Conservation (phyloP, 1,139 yeast genomes). For the Saccharomycopsis hybrid region DNA sequence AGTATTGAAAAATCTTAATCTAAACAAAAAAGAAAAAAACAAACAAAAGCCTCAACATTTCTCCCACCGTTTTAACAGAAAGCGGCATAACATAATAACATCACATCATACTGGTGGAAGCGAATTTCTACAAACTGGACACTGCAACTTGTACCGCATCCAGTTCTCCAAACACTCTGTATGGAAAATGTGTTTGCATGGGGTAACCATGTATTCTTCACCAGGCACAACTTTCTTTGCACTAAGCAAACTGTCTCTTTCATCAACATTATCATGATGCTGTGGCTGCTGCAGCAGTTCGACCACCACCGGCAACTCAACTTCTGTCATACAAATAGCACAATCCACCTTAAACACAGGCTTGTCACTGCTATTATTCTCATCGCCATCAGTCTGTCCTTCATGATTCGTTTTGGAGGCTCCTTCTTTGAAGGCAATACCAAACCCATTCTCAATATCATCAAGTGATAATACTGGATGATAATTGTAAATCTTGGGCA, state of each 20-base stretch:
- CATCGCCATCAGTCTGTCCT: constrained; percentile 27
- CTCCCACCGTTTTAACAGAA: no score
- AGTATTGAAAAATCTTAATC: no score
- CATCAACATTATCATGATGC: background rate
- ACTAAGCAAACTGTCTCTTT: background rate
- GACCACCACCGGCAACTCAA: constrained; percentile 25
- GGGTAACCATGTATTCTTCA: constrained; percentile 74
- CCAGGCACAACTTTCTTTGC: constrained; percentile 24
- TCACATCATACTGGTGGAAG: constrained; percentile 59
- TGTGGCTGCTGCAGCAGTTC: background rate
- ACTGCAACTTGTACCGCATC: constrained; percentile 90
- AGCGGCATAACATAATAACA: no score
- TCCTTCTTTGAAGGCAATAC: constrained; percentile 26
- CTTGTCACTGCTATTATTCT: constrained; percentile 21
- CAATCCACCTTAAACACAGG: constrained; percentile 47
- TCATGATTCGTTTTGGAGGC: background rate
- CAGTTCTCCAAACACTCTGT: constrained; percentile 80
- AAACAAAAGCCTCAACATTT: no score
- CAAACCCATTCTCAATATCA: constrained; percentile 58
- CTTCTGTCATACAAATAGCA: constrained; percentile 73
- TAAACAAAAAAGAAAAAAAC: no score
- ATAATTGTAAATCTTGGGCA: constrained; percentile 78
- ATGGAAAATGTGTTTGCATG: constrained; percentile 88
- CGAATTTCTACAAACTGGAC: constrained; percentile 87
- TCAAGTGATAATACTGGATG: constrained; percentile 56